These are phyloP conservation scores for Colletotrichum sansevieriae DNA, from an alignment of 2,329 filamentous ascomycete genomes.

Conservation along the genomic window DNA sequence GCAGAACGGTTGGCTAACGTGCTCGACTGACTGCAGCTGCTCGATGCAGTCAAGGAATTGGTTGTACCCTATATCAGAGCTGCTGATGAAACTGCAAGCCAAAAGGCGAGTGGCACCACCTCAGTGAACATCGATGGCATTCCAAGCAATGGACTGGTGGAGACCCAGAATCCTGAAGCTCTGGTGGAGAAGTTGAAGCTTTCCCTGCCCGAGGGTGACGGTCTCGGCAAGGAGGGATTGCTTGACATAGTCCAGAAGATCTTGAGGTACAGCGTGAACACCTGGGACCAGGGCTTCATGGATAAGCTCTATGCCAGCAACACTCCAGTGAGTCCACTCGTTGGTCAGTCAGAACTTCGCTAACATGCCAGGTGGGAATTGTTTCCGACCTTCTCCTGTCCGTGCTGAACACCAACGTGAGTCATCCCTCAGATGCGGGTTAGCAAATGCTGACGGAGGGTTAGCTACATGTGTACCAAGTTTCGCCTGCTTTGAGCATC, in stretches of 20 bases:
- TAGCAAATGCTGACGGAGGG: not conserved
- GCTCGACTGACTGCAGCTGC: constrained; percentile 63
- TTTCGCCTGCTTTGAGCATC: constrained; percentile 88
- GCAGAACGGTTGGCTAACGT: too few relatives aligned
- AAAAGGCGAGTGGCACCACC: constrained; percentile 65
- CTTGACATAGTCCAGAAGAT: constrained; percentile 78
- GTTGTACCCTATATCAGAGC: constrained; percentile 78
- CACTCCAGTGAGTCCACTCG: constrained; percentile 72
- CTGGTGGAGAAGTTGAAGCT: constrained; percentile 69
- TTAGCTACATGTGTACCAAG: constrained; percentile 89
- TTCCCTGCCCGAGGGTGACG: constrained; percentile 67
- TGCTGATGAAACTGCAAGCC: constrained; percentile 73
- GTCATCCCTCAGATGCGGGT: constrained; percentile 43
- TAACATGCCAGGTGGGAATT: constrained; percentile 75
- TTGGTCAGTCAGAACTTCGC: not conserved
- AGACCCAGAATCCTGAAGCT: constrained; percentile 70
- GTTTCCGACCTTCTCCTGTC: constrained; percentile 87
- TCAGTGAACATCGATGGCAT: constrained; percentile 55
- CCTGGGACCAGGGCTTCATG: constrained; percentile 97
- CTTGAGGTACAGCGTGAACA: constrained; percentile 91
- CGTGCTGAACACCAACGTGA: constrained; percentile 89
- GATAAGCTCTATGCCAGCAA: constrained; percentile 96
- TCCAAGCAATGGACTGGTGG: constrained; percentile 71
- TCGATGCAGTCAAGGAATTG: constrained; percentile 75
- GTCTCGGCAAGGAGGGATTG: constrained; percentile 78